These are phyloP conservation scores for Dendryphion nanum DNA, from an alignment of 2,329 filamentous ascomycete genomes.

Conservation along the genomic window DNA sequence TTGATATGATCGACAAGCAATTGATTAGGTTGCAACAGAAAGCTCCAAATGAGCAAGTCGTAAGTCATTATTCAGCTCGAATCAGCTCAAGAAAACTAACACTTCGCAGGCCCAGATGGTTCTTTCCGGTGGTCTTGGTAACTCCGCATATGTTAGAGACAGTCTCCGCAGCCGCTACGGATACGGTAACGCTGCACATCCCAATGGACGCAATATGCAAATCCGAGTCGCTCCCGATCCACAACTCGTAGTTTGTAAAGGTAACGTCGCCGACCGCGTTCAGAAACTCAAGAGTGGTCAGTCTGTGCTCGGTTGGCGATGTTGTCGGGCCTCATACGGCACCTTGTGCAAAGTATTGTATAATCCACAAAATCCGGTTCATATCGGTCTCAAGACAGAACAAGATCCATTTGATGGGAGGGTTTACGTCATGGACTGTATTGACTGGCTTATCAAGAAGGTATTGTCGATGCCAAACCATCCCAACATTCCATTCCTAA, in stretches of 20 bases:
- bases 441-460: conserved; percentile 40
- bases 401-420: conserved; percentile 35
- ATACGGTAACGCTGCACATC: conserved; percentile 13
- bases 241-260: conserved; percentile 56
- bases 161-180: conserved; percentile 34
- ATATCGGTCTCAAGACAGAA: conserved; percentile 20
- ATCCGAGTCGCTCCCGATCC: conserved; percentile 48
- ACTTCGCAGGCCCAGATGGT: conserved; percentile 40
- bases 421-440: conserved; percentile 34
- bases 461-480: not conserved
- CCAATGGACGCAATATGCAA: conserved; percentile 22
- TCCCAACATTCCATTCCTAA: not conserved
- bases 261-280: conserved; percentile 53
- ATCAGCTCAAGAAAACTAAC: too few relatives aligned
- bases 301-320: conserved; percentile 45
- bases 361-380: conserved; percentile 32
- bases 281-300: conserved; percentile 45
- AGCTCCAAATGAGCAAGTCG: conserved; percentile 28
- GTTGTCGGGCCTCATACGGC: conserved; percentile 38
- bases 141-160: conserved; percentile 42
- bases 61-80: too few relatives aligned
- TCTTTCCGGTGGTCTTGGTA: conserved; percentile 45
- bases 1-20: conserved; percentile 36
- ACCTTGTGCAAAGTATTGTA: conserved; percentile 39
- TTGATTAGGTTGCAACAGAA: conserved; percentile 28